Evolutionary conservation across 805 yeast genomes (phyloP), one percentile per base, ranked within the genome.

Genomic region (Hyphopichia homilentoma): DNA sequence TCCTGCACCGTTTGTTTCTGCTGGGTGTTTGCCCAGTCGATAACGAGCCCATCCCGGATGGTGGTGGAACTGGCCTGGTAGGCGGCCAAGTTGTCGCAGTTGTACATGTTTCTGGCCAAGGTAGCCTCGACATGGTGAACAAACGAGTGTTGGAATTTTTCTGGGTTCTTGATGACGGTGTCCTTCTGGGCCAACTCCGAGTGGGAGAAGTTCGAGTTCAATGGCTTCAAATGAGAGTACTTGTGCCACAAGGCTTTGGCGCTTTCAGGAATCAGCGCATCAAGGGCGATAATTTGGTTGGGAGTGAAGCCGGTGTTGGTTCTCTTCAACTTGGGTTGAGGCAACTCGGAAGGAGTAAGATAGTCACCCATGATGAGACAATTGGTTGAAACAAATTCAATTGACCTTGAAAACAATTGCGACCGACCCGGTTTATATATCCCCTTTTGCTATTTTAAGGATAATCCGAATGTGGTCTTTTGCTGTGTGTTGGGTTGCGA

Each of bases 21-120:
- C 62, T 88, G 96, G 24, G 97, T 88, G 58, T 81, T 79, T 56
- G 89, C 88, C 97, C 96, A 88, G 48, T 85, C 86, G 29, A 86
- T 70, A 45, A 86, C 72, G 51, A 88, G 65, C 32, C 81, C 79
- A 58, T 89, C 96, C 42, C 95, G 70, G 38, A 88, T 71, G 16
- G 93, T 70, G 50, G 70, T 70, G 4, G 95, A 81, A 24, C 94
- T 77, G 1, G 96, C 95, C 54, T 84, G 94, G 55, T 89, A 88
- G 16, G 96, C 96, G 25, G 95, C 96, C 52, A 88, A 67, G 38
- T 81, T 81, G 58, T 89, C 97, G 64, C 96, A 86, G 52, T 89
- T 89, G 73, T 84, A 86, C 68, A 88, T 66, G 21, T 90, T 85
- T 48, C 97, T 74, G n/a, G 95, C 97, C 54, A 88, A 68, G 1